These are phyloP conservation scores for Ascobolus immersus DNA, from an alignment of 495 filamentous ascomycete species.

Conservation along the genomic window DNA sequence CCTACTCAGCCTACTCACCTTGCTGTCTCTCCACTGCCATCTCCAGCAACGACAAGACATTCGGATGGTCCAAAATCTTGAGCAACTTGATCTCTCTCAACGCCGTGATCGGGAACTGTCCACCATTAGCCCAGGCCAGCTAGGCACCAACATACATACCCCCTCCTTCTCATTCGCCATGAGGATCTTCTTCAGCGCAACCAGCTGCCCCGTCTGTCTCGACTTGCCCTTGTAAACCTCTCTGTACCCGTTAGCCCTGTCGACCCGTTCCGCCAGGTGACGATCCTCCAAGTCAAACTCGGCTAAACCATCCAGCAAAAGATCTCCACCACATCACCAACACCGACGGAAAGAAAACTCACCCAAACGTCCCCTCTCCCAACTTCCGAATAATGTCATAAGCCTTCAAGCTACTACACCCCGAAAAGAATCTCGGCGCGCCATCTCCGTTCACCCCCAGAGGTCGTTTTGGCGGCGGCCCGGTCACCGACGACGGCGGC, in stretches of 20 bases:
- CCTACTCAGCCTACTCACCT: constrained; percentile 20
- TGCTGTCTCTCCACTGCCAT: constrained; percentile 78
- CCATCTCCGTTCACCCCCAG: constrained; percentile 12
- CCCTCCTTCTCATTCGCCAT: constrained; percentile 73
- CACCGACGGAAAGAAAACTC: constrained; percentile 3
- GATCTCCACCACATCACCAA: constrained; percentile 1
- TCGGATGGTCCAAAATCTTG: constrained; percentile 74
- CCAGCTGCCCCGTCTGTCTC: constrained; percentile 39
- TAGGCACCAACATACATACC: constrained; percentile 21
- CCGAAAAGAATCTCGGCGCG: constrained; percentile 36
- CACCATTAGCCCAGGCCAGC: neutral
- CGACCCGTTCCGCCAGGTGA: neutral
- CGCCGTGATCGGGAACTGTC: constrained; percentile 48
- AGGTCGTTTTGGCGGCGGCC: constrained; percentile 15
- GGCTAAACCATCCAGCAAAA: neutral
- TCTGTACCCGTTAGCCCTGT: constrained; percentile 25
- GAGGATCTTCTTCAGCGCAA: constrained; percentile 86
- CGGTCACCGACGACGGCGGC: too few species aligned
- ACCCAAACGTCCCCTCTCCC: constrained; percentile 95
- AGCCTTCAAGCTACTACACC: constrained; percentile 65
- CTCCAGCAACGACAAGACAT: constrained; percentile 68
- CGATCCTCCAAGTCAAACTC: neutral
- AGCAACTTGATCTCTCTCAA: constrained; percentile 82
- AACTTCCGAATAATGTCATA: constrained; percentile 81
- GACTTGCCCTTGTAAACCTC: constrained; percentile 81